These are phyloP conservation scores for Camelina laxa DNA, from an alignment of 345 rosid species.

Conservation along the genomic window DNA sequence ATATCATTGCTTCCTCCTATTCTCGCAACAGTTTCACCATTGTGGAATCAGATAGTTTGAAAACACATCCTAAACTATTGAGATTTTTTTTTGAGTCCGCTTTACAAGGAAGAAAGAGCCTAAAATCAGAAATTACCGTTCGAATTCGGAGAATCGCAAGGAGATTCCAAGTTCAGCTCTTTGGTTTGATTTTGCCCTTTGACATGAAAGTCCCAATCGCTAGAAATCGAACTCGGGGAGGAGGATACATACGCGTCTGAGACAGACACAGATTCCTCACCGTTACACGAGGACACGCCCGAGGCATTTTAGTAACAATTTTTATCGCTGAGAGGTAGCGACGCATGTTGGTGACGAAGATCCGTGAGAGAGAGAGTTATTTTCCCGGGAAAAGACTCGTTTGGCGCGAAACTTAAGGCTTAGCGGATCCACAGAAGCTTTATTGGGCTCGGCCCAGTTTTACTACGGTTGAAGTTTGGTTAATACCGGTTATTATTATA, in stretches of 20 bases:
- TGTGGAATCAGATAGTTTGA: neutral
- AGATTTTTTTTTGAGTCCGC: neutral
- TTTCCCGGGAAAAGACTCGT: neutral
- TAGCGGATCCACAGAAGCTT: neutral
- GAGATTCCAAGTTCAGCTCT: neutral
- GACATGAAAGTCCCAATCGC: neutral
- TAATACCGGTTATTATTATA: too few species aligned
- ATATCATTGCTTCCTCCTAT: neutral
- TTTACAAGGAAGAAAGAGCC: neutral
- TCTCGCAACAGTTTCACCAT: neutral
- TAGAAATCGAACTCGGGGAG: neutral
- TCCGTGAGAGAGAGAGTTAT: neutral
- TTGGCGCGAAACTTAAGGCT: neutral
- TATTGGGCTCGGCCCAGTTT: constrained; percentile 25
- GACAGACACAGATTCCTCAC: constrained; percentile 15
- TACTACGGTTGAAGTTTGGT: neutral
- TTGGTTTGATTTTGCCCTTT: constrained; percentile 8
- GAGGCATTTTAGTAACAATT: neutral
- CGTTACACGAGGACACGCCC: neutral
- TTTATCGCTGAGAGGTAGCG: neutral
- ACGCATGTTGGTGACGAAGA: neutral
- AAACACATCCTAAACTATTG: neutral
- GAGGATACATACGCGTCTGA: constrained; percentile 4
- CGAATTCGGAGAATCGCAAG: neutral
- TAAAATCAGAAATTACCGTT: neutral